These are phyloP conservation scores for Eutypa lata DNA, from an alignment of 2,329 filamentous ascomycete genomes.

Conservation along the genomic window DNA sequence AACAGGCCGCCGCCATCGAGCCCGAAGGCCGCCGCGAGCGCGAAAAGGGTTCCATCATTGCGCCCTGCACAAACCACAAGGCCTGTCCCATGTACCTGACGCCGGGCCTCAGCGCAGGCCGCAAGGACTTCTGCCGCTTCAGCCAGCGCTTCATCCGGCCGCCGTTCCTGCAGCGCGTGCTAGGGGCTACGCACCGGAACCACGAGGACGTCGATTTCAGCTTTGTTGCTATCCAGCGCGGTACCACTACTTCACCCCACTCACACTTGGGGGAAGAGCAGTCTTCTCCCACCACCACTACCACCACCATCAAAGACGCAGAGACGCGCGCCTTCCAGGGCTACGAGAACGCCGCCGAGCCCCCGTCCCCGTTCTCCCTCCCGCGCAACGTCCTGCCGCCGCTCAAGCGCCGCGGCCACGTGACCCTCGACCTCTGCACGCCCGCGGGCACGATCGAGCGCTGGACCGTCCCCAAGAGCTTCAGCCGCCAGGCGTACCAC, in stretches of 20 bases:
- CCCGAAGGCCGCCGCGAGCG: constrained; percentile 40
- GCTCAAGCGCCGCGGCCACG: constrained; percentile 83
- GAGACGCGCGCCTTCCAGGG: constrained; percentile 65
- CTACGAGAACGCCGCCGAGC: constrained; percentile 52
- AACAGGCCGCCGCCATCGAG: too few relatives aligned
- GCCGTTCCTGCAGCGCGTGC: constrained; percentile 72
- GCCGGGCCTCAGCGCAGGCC: constrained; percentile 66
- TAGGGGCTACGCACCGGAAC: constrained; percentile 68
- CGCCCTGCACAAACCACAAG: constrained; percentile 84
- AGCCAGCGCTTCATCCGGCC: constrained; percentile 85
- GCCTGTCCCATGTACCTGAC: constrained; percentile 84
- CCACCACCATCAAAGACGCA: constrained; percentile 33
- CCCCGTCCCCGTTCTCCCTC: constrained; percentile 62
- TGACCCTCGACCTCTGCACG: constrained; percentile 88
- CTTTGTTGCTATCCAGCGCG: constrained; percentile 82
- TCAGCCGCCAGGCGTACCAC: constrained; percentile 77
- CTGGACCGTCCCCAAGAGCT: constrained; percentile 86
- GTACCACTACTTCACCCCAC: constrained; percentile 44
- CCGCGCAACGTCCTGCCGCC: constrained; percentile 77
- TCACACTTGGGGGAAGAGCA: constrained; percentile 8
- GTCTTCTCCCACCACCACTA: constrained; percentile 3
- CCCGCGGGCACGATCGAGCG: constrained; percentile 81
- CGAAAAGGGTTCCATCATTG: constrained; percentile 63
- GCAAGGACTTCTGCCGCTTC: constrained; percentile 91
- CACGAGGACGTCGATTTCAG: constrained; percentile 90